Evolutionary conservation across 345 rosid genomes (phyloP).

Genomic region (Atalantia buxifolia): DNA sequence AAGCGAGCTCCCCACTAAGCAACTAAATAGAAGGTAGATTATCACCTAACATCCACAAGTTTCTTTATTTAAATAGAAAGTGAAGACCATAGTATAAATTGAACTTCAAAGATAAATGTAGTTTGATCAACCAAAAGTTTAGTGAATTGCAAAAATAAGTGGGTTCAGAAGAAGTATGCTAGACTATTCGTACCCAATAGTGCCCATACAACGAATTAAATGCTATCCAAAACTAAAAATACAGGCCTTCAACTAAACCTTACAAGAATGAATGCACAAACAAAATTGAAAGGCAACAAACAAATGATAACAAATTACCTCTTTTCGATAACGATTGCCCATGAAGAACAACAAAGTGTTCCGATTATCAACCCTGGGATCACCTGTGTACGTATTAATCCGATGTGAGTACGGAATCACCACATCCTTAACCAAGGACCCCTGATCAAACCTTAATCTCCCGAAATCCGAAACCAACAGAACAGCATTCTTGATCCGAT

Average conservation of each 20-base stretch:
- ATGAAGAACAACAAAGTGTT: slow-evolving; percentile 84
- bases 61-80: background rate
- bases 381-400: slow-evolving; percentile 66
- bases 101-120: background rate
- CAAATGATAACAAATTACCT: slow-evolving; percentile 36
- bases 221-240: background rate
- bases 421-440: slow-evolving; percentile 87
- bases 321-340: slow-evolving; percentile 96
- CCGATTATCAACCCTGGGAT: slow-evolving; percentile 54
- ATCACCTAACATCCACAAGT: background rate
- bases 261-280: background rate
- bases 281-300: background rate
- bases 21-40: background rate
- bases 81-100: background rate
- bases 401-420: slow-evolving; percentile 88
- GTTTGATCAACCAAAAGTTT: background rate
- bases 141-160: background rate
- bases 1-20: background rate
- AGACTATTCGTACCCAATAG: background rate
- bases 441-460: slow-evolving; percentile 75
- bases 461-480: slow-evolving; percentile 83
- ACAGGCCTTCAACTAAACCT: background rate
- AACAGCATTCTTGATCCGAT: slow-evolving; percentile 62
- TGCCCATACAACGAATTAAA: background rate
- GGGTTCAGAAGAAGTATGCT: background rate